Base-by-base conservation (phyloP, 768 basidiomycete genomes). In the Lentinula edodes region DNA sequence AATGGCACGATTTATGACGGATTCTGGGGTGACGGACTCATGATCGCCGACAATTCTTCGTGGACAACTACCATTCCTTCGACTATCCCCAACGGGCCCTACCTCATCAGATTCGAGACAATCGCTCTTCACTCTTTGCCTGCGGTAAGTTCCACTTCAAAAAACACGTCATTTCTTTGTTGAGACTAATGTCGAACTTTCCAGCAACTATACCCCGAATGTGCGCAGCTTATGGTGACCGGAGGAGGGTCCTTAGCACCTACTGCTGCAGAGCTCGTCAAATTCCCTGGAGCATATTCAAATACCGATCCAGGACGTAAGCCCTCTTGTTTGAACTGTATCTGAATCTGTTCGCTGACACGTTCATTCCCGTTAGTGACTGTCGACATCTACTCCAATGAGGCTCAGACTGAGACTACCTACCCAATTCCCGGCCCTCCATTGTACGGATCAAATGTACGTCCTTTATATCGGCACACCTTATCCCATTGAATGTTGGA, bases 151-250 rank as follows among this genome's bases (percentile, higher is more conserved):
- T 12, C 28, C n/a, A 5, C 16, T 34, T 50, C 16, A 13, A 28
- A 23, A 23, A 23, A 23, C 2, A 46, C 15, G 36, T 34, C 23
- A n/a, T 35, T 20, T n/a, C 13, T 42, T 56, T 12, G 46, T 15
- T 13, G 13, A 23, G 41, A n/a, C 32, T 38, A 15, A 46, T 41
- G 43, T 41, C 46, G 35, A 52, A 28, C 38, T 3, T 39, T 2
- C 39, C 8, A 84, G 71, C 85, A 91, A 80, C 83, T 90, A 71
- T 91, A 91, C 67, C 86, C 88, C 0, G 84, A 87, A 67, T 80
- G 79, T 57, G 79, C 79, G 13, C 79, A 81, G 64, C 70, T 80
- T 23, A 61, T 65, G 35, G 78, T 81, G 61, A 76, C 75, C 23
- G 75, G 74, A 35, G 77, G 78, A 35, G 80, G 80, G 7, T 72